A percentile compares a stretch with the other conserved stretches of the same genome.
phyloP scores from a whole-genome alignment of 2,329 filamentous ascomycete species.

The Arachnomyces sp. region DNA sequence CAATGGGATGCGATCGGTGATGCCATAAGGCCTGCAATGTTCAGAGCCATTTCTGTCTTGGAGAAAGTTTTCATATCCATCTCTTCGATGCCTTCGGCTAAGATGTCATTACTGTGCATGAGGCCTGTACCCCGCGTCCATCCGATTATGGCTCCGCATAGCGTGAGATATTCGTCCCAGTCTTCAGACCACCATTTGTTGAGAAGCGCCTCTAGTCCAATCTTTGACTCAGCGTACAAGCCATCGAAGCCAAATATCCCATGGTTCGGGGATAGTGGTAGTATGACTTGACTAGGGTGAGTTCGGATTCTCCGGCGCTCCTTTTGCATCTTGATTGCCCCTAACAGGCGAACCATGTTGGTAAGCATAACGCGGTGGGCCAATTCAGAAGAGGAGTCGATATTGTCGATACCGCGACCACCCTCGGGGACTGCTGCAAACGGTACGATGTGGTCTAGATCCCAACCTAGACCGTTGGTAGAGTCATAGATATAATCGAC shows the following conservation, averaged over 20 bases:
- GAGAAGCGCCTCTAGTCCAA: constrained; percentile 31
- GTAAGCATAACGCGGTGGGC: constrained; percentile 36
- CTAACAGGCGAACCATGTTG: constrained; percentile 33
- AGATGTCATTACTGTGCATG: constrained; percentile 36
- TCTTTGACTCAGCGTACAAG: constrained; percentile 40
- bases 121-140: constrained; percentile 41
- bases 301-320: constrained; percentile 19
- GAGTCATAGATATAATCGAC: constrained; percentile 32
- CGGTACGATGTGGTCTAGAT: constrained; percentile 36
- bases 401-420: constrained; percentile 27
- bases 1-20: constrained; percentile 22
- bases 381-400: constrained; percentile 30
- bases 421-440: constrained; percentile 37
- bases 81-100: constrained; percentile 33
- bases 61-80: constrained; percentile 35
- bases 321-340: constrained; percentile 26
- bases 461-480: constrained; percentile 19
- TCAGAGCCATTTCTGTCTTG: constrained; percentile 34
- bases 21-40: constrained; percentile 31
- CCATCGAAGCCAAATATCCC: constrained; percentile 39
- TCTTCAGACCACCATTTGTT: constrained; percentile 29
- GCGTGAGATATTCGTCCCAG: constrained; percentile 32
- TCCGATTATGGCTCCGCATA: constrained; percentile 38
- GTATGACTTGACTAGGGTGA: constrained; percentile 32
- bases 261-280: constrained; percentile 41